Evolutionary conservation across 2,329 filamentous ascomycete genomes (phyloP), one percentile per base, ranked within the genome.

Genomic region (Fusarium mangiferae): DNA sequence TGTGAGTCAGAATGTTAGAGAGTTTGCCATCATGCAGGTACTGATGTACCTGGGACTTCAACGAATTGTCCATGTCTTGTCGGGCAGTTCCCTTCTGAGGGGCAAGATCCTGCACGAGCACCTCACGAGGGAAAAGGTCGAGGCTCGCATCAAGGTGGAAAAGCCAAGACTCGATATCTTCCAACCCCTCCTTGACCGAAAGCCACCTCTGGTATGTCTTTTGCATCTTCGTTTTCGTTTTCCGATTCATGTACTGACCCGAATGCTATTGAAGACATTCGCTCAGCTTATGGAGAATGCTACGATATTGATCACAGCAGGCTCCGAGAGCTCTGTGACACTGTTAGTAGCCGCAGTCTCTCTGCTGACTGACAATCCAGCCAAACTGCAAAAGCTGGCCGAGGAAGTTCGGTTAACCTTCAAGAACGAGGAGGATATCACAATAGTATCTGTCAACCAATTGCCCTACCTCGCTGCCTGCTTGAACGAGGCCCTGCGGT

Each of bases 201-300:
- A 57, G 13, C 54, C 54, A 12, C 54, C 54, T 35, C 7, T 57
- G 39, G 54, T 57, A 57, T 13, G 54, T 36, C 17, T 6, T 3
- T 33, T 3, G 5, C 5, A 1, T 1, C 5, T 35, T 10, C 30
- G 4, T 6, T 26, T 1, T 6, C n/a, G 2, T 13, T 46, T 26
- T 13, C 5, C 2, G 2, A 17, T 17, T 2, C 2, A 2, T 26
- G 5, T 1, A 26, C 54, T 57, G 13, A 57, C 10, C 11, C n/a
- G 24, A 26, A 6, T 42, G 8, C 22, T 3, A 9, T 20, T 45
- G 6, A 26, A 57, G 54, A 22, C 54, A 46, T 20, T 33, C 17
- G 39, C 39, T 15, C 54, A 57, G 28, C 39, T 57, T 12, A 24
- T 57, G 54, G 54, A 57, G 30, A 57, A 57, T 35, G n/a, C 54